These are phyloP conservation scores for Senna siamea DNA, from an alignment of 306 rosid genomes.

Conservation along the genomic window DNA sequence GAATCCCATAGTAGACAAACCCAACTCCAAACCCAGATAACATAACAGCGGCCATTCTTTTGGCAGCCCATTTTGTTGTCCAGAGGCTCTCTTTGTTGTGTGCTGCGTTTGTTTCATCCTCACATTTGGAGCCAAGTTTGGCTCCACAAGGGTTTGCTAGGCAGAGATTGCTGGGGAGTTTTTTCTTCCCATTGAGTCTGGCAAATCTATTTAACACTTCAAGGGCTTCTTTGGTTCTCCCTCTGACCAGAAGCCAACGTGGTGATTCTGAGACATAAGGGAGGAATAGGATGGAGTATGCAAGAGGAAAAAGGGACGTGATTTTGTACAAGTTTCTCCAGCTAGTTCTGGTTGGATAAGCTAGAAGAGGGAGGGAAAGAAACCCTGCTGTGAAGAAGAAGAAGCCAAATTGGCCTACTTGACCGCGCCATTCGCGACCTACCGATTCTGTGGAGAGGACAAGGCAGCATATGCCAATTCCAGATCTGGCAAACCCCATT, in stretches of 20 bases:
- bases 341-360: constrained; percentile 36
- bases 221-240: constrained; percentile 39
- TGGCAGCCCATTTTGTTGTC: constrained; percentile 43
- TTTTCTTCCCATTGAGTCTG: constrained; percentile 31
- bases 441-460: constrained; percentile 44
- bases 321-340: constrained; percentile 43
- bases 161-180: constrained; percentile 30
- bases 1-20: constrained; percentile 49
- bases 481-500: constrained; percentile 40
- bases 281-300: constrained; percentile 23
- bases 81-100: constrained; percentile 27
- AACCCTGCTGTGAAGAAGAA: constrained; percentile 43
- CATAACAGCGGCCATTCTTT: constrained; percentile 41
- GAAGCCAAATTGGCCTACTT: constrained; percentile 41
- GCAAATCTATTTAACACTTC: constrained; percentile 34
- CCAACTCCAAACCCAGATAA: constrained; percentile 47
- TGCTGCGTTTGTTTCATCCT: not conserved
- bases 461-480: constrained; percentile 41
- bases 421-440: constrained; percentile 38
- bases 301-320: constrained; percentile 34
- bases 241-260: constrained; percentile 39
- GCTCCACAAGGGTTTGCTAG: constrained; percentile 20
- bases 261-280: constrained; percentile 44
- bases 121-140: not conserved
- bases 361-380: constrained; percentile 41